Conservation (phyloP, 1,284 basidiomycete genomes). For the Malassezia japonica region DNA sequence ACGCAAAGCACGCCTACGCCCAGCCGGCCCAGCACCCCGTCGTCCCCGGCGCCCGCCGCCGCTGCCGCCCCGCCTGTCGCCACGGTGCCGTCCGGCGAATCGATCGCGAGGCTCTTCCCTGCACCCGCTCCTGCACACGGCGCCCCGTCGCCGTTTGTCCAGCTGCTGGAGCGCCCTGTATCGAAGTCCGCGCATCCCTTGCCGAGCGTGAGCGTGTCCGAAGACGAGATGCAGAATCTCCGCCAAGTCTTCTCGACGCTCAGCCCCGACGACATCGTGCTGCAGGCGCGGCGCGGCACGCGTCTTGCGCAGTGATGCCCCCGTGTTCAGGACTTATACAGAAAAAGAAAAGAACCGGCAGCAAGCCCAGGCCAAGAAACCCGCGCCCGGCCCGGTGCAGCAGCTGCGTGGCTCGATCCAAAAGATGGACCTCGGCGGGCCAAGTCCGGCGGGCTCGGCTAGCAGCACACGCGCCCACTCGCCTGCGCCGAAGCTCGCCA, state of each 20-base stretch:
- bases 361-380: slow-evolving; percentile 9
- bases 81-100: slow-evolving; percentile 11
- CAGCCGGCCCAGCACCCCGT: no score
- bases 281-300: slow-evolving; percentile 68
- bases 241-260: slow-evolving; percentile 59
- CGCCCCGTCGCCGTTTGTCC: slow-evolving; percentile 3
- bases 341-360: slow-evolving; percentile 16
- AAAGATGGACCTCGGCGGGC: slow-evolving; percentile 21
- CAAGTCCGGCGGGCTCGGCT: slow-evolving; percentile 7
- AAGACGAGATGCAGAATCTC: slow-evolving; percentile 19
- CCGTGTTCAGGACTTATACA: slow-evolving; percentile 1
- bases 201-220: neutral
- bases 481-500: slow-evolving; percentile 58
- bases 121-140: neutral
- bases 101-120: slow-evolving; percentile 31
- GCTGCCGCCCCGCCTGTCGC: neutral
- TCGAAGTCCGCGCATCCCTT: neutral
- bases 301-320: slow-evolving; percentile 25
- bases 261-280: slow-evolving; percentile 76
- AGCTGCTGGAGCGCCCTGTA: neutral
- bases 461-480: slow-evolving; percentile 23
- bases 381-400: slow-evolving; percentile 17
- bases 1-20: no score
- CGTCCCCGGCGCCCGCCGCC: neutral
- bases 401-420: slow-evolving; percentile 36